Base-by-base conservation (phyloP, 1,139 yeast species). In the Candida freyschussii region DNA sequence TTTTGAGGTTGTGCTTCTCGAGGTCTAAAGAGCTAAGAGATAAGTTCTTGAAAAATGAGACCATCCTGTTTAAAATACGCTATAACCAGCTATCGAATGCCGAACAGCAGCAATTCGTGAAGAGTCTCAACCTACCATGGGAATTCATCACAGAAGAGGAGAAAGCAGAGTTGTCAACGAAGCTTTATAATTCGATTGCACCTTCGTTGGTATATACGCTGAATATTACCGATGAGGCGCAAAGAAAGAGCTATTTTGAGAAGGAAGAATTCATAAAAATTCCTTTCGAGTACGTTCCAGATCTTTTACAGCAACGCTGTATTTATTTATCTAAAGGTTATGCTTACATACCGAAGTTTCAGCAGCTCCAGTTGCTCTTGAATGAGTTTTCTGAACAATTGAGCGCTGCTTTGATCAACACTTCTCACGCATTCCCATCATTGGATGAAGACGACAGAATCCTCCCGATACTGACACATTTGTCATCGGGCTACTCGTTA, bases 401-500 rank as follows among this genome's bases (percentile, higher is more conserved):
- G 31, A 56, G 58, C 5, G 56, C 61, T 8, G 75, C 77, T 23
- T 64, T 91, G 40, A 59, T 78, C 15, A 63, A 68, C 37, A 85
- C 97, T 0, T 81, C 86, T 48, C 83, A 82, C 48, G 72, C 83
- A 16, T 62, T 89, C 34, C 95, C 96, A 3, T 68, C 93, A 13
- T 63, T 91, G 35, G 96, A 87, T 51, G 97, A 91, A 60, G 96
- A 89, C 53, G 95, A 87, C 54, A 68, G 99, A 39, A 60, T 91
- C 29, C 62, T 86, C 28, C 97, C 97, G 1, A 74, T 93, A 18
- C 65, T 91, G 40, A 76, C 77, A 52, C 87, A 87, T 50, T 60
- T 91, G 34, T 76, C 94, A 0, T 70, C 73, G 25, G 94, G 93
- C 36, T 85, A 83, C 53, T 72, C 41, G 56, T 72, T 41, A 78